phyloP scores from a whole-genome alignment of 192 early-diverging fungal species.

The Gonapodya prolifera region DNA sequence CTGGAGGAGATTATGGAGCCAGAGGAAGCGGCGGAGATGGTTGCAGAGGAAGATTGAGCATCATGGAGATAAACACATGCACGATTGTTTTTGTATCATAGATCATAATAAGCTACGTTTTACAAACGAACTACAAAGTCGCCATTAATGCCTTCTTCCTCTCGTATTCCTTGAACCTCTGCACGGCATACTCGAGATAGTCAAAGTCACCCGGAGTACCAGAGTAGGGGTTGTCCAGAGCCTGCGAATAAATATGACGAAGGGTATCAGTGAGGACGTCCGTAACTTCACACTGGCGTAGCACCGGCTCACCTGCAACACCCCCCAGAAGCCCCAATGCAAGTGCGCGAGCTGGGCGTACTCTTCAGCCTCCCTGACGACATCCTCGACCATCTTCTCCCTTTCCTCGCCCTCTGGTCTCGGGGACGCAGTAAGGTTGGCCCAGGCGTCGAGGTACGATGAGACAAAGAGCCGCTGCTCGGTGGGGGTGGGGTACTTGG shows the following conservation, averaged over 20 bases:
- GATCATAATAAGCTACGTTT: no score
- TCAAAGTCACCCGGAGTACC: neutral
- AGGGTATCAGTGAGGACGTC: neutral
- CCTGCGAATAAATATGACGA: neutral
- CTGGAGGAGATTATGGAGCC: neutral
- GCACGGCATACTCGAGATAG: neutral
- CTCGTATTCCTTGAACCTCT: neutral
- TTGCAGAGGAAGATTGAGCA: neutral
- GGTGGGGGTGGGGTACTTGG: slow-evolving; percentile 36
- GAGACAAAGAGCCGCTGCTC: slow-evolving; percentile 48
- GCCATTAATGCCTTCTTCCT: neutral
- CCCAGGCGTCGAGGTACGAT: slow-evolving; percentile 27
- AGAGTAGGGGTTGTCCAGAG: neutral
- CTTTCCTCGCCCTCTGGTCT: slow-evolving; percentile 13
- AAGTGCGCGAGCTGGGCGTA: slow-evolving; percentile 39
- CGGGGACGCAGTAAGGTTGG: neutral
- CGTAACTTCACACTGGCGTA: neutral
- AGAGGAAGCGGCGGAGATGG: neutral
- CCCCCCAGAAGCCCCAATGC: slow-evolving; percentile 70
- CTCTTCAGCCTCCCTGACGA: slow-evolving; percentile 20
- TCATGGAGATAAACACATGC: neutral
- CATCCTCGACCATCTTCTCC: slow-evolving; percentile 11
- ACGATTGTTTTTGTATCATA: no score
- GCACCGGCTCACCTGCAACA: slow-evolving; percentile 41
- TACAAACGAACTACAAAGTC: no score